Percentiles rank a stretch among this genome's conserved stretches.
Conservation (phyloP, 2,329 filamentous ascomycete species). For the Dendrostoma leiphaemia region DNA sequence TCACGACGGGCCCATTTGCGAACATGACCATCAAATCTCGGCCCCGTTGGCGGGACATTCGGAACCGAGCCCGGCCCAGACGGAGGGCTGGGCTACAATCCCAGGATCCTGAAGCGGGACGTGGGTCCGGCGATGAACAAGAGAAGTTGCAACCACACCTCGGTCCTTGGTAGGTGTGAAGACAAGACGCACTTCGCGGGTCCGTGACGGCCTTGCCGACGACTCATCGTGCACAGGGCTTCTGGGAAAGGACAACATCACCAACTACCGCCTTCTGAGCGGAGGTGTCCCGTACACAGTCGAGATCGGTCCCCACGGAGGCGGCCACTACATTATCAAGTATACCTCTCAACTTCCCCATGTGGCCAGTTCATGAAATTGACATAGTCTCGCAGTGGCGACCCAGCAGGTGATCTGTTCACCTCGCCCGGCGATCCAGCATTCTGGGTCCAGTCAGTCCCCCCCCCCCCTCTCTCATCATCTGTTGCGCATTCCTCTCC, state of each 20-base stretch:
- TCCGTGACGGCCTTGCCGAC: too few species aligned
- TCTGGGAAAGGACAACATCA: conserved; percentile 18
- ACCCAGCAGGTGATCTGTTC: conserved; percentile 22
- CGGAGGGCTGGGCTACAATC: too few species aligned
- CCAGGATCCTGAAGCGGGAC: conserved; percentile 16
- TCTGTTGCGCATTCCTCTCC: too few species aligned
- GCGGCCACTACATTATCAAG: conserved; percentile 12
- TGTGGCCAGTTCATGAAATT: too few species aligned
- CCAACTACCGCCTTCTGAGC: conserved; percentile 12
- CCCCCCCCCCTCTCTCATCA: too few species aligned
- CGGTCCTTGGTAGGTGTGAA: conserved; percentile 19
- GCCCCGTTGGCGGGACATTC: too few species aligned
- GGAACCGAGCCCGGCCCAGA: too few species aligned
- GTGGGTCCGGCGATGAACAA: conserved; percentile 9
- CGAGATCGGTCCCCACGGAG: conserved; percentile 12
- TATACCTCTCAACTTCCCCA: background rate
- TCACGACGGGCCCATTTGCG: conserved; percentile 26
- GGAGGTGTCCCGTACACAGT: conserved; percentile 1
- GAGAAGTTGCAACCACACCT: conserved; percentile 8
- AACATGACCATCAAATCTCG: conserved; percentile 18
- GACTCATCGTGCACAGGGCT: too few species aligned
- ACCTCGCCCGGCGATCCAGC: conserved; percentile 26
- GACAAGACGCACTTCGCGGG: background rate
- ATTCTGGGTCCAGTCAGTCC: conserved; percentile 35
- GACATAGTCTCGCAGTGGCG: conserved; percentile 9